Evolutionary conservation across 2,329 filamentous ascomycete genomes (phyloP).

Genomic region (Colletotrichum tanaceti): DNA sequence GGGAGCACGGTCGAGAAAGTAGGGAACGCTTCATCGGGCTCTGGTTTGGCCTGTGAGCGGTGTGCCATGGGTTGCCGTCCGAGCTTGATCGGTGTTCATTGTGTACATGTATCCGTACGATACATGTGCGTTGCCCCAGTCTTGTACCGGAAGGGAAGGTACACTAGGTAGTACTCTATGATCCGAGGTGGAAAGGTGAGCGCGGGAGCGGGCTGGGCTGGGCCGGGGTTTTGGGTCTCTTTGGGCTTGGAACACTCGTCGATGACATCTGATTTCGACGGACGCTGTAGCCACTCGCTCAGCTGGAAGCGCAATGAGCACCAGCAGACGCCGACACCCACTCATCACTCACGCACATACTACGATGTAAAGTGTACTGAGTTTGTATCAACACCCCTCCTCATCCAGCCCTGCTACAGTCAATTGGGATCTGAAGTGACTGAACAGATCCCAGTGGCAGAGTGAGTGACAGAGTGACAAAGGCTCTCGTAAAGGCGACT

Average conservation of each 20-base stretch:
- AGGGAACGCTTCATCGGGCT: constrained; percentile 31
- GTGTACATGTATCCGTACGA: constrained; percentile 29
- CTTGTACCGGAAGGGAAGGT: constrained; percentile 5
- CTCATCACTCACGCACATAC: background rate
- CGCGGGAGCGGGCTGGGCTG: constrained; percentile 37
- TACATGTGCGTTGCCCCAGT: constrained; percentile 11
- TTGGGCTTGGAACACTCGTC: constrained; percentile 27
- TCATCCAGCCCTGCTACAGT: background rate
- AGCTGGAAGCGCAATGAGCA: background rate
- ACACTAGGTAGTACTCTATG: constrained; percentile 17
- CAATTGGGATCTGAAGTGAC: background rate
- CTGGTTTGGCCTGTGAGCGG: constrained; percentile 8
- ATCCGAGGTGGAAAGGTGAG: constrained; percentile 24
- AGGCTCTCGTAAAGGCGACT: background rate
- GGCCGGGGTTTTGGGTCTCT: constrained; percentile 27
- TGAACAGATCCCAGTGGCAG: background rate
- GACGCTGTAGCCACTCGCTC: background rate
- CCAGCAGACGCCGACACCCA: background rate
- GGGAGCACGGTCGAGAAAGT: constrained; percentile 26
- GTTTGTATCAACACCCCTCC: background rate
- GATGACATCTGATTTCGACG: background rate
- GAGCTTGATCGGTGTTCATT: constrained; percentile 21
- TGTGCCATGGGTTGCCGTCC: background rate
- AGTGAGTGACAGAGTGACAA: too few species aligned
- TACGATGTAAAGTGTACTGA: too few species aligned